Base-by-base conservation (phyloP, 1,284 basidiomycete genomes). In the Mycena sp. region DNA sequence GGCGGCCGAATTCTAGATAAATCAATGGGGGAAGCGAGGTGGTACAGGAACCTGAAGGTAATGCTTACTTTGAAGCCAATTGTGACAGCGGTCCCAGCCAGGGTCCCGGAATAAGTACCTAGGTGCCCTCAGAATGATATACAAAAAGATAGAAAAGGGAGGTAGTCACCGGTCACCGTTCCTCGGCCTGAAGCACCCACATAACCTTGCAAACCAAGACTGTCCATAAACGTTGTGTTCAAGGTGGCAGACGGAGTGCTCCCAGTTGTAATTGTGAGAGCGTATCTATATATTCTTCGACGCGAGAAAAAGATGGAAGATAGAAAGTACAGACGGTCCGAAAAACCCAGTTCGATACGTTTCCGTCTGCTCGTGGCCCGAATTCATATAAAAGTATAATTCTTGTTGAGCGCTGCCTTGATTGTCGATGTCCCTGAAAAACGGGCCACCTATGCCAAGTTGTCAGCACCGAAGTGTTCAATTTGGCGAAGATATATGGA, bases 371-470 rank as follows among this genome's bases (percentile, higher is more conserved):
- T 80, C 78, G 49, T 83, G 81, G 37, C 69, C 70, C 12, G 78
- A 80, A 63, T 82, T 82, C 81, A 82, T 82, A 67, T 81, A 82
- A 67, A 72, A 81, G 69, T 82, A 82, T 4, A 83, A 65, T 61
- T 83, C 81, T 65, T 82, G 81, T 56, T 82, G 80, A 12, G 72
- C 75, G 37, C 73, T 71, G 32, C 80, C 80, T 69, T 83, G 81
- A 63, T 82, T 82, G 62, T 82, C 72, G 63, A 83, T 83, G 51
- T 83, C 81, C 78, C 64, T 14, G 51, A 32, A 44, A 35, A 51
- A 37, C 7, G 19, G 19, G 26, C 51, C 50, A 12, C 53, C 54
- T 56, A n/a, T 41, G 11, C 7, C n/a, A 9, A 12, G 7, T 37
- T 7, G 26, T 50, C 6, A 43, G 29, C 11, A 16, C 14, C n/a